Conservation (phyloP, 352 stramenopile species). For the Globisporangium rhizosaccharum region DNA sequence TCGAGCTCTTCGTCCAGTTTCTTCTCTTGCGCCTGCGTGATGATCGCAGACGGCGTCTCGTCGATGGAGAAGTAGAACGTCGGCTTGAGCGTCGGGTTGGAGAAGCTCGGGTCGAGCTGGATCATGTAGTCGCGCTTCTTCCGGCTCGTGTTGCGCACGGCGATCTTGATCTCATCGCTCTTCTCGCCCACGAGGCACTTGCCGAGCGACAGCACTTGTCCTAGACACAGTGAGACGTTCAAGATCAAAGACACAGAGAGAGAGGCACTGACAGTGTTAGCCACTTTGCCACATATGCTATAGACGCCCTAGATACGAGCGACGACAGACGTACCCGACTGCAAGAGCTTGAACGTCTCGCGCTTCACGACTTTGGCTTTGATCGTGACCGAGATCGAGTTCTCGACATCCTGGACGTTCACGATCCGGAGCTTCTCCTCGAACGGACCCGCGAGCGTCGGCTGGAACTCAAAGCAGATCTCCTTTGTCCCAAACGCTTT, state of each 20-base stretch:
- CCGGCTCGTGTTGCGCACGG: slow-evolving; percentile 81
- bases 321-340: slow-evolving; percentile 54
- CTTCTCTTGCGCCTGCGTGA: slow-evolving; percentile 87
- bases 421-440: slow-evolving; percentile 88
- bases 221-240: slow-evolving; percentile 17
- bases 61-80: slow-evolving; percentile 84
- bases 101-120: slow-evolving; percentile 73
- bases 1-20: slow-evolving; percentile 88
- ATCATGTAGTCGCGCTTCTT: slow-evolving; percentile 88
- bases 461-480: slow-evolving; percentile 88
- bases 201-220: slow-evolving; percentile 77
- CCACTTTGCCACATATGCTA: not conserved
- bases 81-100: slow-evolving; percentile 50
- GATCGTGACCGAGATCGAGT: slow-evolving; percentile 85
- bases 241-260: not conserved
- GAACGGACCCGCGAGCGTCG: slow-evolving; percentile 78
- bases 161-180: slow-evolving; percentile 81
- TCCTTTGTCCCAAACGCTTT: slow-evolving; percentile 86
- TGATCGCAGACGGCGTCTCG: slow-evolving; percentile 71
- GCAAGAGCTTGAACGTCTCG: slow-evolving; percentile 87
- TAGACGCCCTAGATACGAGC: not conserved
- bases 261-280: not conserved
- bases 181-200: slow-evolving; percentile 83
- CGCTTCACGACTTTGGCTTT: slow-evolving; percentile 87
- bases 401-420: slow-evolving; percentile 87